phyloP scores from a whole-genome alignment of 148 eudicot species.

The Polygonum maritimum region DNA sequence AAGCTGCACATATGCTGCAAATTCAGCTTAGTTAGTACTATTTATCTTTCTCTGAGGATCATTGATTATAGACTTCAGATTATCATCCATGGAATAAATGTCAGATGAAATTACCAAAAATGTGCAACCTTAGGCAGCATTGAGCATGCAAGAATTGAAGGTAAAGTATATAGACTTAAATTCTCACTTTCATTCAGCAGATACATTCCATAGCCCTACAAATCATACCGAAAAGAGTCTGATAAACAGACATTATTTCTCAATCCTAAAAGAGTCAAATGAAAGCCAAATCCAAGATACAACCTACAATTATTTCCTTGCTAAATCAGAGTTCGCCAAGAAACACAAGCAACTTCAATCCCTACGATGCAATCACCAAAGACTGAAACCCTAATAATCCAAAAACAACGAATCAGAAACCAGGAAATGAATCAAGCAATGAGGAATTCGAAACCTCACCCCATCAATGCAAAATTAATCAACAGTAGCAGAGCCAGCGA shows the following conservation, averaged over 20 bases:
- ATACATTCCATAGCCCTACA: not conserved
- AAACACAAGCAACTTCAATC: not conserved
- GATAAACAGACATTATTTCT: not conserved
- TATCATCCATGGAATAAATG: not conserved
- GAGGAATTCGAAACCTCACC: constrained; percentile 17
- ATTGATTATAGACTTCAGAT: not conserved
- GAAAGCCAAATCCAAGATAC: not conserved
- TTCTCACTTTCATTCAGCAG: not conserved
- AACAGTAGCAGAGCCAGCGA: constrained; percentile 9
- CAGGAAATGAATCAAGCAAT: not conserved
- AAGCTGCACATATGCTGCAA: not conserved
- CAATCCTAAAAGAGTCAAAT: not conserved
- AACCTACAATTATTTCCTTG: not conserved
- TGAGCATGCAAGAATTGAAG: not conserved
- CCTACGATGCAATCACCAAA: not conserved
- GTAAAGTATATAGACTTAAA: not conserved
- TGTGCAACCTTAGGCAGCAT: not conserved
- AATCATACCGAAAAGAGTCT: not conserved
- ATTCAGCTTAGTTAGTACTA: not conserved
- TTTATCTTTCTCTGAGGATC: not conserved
- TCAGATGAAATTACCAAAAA: not conserved
- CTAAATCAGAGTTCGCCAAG: not conserved
- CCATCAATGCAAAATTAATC: constrained; percentile 19
- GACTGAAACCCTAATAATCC: constrained; percentile 3
- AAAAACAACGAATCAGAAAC: not conserved